Evolutionary conservation across 139 green algal species (phyloP).

Genomic region (Pleodorina starrii): DNA sequence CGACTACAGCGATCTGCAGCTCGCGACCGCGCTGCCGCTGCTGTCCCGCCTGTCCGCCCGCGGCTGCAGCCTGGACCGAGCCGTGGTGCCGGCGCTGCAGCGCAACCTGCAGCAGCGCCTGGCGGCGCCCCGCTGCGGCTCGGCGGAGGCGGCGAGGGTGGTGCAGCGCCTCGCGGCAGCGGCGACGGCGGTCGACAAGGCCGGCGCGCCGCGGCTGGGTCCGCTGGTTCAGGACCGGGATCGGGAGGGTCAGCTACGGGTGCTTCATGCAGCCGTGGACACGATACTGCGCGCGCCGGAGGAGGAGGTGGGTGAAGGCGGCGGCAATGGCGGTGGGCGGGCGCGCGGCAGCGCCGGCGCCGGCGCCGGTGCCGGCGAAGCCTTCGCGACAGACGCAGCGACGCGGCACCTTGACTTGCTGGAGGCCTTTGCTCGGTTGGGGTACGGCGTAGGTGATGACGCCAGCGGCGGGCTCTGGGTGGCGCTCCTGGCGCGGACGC

Average conservation of each 20-base stretch:
- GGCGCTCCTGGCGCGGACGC: neutral
- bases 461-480: neutral
- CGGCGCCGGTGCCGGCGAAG: neutral
- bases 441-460: neutral
- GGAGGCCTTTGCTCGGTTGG: neutral
- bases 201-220: neutral
- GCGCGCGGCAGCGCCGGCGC: neutral
- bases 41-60: neutral
- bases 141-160: neutral
- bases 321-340: neutral
- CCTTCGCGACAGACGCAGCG: neutral
- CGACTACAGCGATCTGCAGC: neutral
- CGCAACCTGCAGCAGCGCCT: neutral
- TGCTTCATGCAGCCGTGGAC: neutral
- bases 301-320: neutral
- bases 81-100: constrained; percentile 6
- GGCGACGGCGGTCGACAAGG: neutral
- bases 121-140: neutral
- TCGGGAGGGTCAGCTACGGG: neutral
- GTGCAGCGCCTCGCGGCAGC: neutral
- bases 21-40: neutral
- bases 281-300: neutral
- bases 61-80: constrained; percentile 8
- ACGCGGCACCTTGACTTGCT: neutral
- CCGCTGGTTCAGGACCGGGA: neutral